Base-by-base conservation (phyloP, 257 asterid species). In the Thymus mandschuricus region DNA sequence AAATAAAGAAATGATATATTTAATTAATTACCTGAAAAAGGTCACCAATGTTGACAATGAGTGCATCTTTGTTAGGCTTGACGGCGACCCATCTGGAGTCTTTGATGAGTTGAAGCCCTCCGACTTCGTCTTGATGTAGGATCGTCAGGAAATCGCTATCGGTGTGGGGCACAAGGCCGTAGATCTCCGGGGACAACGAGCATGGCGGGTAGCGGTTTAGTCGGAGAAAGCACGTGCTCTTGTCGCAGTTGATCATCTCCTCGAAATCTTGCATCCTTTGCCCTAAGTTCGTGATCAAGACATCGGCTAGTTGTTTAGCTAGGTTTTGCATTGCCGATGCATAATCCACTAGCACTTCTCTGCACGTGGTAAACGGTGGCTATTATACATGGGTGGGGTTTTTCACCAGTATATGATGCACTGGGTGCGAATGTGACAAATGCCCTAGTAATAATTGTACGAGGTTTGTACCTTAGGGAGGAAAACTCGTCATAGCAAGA, bases 11-110 rank as follows among this genome's bases (percentile, higher is more conserved):
- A 15, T 2, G 1, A 21, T 4, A 30, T 7, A 8, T 12, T 40
- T 31, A 48, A 40, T 7, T 9, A 9, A 45, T 45, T 75, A 90
- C 97, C 91, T 90, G 91, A 45, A 90, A 90, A 50, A 90, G 93
- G 69, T 90, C 97, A 51, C 97, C 97, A 73, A 90, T 85, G 84
- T 90, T 90, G 85, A 90, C 85, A 69, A 88, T 84, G 29, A 90
- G 89, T 40, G 96, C 97, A 60, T 88, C 80, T 33, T 76, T 33
- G 58, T 77, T 80, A 8, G 97, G 97, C 6, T 79, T 82, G 76
- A 90, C 91, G 68, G 86, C 76, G 10, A 84, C 77, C 96, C 96
- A 90, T 78, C 83, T 83, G 75, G 81, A 70, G 71, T 86, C 93
- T 70, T 86, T 88, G 83, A 90, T 67, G 38, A 90, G 84, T 7